phyloP scores from a whole-genome alignment of 2,329 filamentous ascomycete species.

The Diaporthe vaccinii region DNA sequence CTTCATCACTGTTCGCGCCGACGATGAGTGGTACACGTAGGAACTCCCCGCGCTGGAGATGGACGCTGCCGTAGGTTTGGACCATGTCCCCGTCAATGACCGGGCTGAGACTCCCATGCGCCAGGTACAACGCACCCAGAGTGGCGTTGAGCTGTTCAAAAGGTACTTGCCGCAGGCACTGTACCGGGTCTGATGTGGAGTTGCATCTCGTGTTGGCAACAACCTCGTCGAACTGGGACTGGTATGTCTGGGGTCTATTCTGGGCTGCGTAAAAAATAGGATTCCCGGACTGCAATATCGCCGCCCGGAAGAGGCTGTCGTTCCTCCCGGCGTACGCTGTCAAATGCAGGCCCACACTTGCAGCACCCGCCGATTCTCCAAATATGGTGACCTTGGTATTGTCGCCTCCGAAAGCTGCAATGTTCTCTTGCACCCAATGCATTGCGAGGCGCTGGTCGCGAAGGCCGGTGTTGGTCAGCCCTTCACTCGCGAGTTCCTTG shows the following conservation, averaged over 20 bases:
- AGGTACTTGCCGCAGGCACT: slow-evolving; percentile 48
- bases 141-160: slow-evolving; percentile 49
- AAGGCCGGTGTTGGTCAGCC: slow-evolving; percentile 58
- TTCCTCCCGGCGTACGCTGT: slow-evolving; percentile 59
- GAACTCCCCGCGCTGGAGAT: neutral
- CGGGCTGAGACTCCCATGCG: neutral
- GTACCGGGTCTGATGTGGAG: slow-evolving; percentile 23
- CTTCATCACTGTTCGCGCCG: slow-evolving; percentile 47
- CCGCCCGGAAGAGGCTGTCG: slow-evolving; percentile 34
- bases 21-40: slow-evolving; percentile 10
- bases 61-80: slow-evolving; percentile 2
- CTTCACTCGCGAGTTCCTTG: slow-evolving; percentile 8
- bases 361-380: slow-evolving; percentile 64
- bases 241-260: neutral
- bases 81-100: slow-evolving; percentile 8
- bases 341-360: slow-evolving; percentile 59
- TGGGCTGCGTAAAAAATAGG: slow-evolving; percentile 13
- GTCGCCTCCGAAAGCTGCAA: slow-evolving; percentile 59
- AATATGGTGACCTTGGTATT: slow-evolving; percentile 61
- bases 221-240: slow-evolving; percentile 20
- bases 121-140: slow-evolving; percentile 41
- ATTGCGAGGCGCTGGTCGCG: slow-evolving; percentile 61
- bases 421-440: slow-evolving; percentile 62
- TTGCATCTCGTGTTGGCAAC: slow-evolving; percentile 17
- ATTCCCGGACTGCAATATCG: slow-evolving; percentile 33